These are phyloP conservation scores for Scheffersomyces amazonensis DNA, from an alignment of 805 yeast species.

Conservation along the genomic window DNA sequence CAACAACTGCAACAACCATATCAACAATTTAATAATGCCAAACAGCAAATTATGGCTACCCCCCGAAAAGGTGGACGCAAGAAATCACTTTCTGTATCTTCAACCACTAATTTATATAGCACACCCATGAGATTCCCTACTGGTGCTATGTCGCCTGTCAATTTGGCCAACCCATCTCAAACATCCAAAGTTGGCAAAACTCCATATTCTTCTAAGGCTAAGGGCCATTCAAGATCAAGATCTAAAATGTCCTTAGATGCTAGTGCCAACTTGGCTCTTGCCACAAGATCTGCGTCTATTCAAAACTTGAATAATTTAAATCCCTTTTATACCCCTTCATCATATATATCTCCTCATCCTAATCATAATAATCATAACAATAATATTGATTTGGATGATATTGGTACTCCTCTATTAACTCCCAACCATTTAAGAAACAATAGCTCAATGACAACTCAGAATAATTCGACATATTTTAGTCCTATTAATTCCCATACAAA, in stretches of 20 bases:
- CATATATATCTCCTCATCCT: slow-evolving; percentile 23
- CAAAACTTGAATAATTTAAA: slow-evolving; percentile 20
- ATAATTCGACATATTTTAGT: slow-evolving; percentile 10
- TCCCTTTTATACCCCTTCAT: slow-evolving; percentile 29
- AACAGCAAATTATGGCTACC: slow-evolving; percentile 20
- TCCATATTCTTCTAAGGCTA: slow-evolving; percentile 24
- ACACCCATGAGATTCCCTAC: slow-evolving; percentile 31
- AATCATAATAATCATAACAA: slow-evolving; percentile 16
- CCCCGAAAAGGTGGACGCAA: slow-evolving; percentile 33
- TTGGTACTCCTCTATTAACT: slow-evolving; percentile 21
- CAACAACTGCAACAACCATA: slow-evolving; percentile 4
- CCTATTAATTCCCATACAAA: slow-evolving; percentile 7
- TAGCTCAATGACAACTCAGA: not conserved
- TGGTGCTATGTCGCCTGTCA: slow-evolving; percentile 18
- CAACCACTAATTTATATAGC: slow-evolving; percentile 18
- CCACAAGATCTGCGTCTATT: slow-evolving; percentile 5
- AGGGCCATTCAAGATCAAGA: slow-evolving; percentile 39
- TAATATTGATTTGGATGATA: slow-evolving; percentile 14
- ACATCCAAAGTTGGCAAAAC: slow-evolving; percentile 31
- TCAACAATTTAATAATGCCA: slow-evolving; percentile 3
- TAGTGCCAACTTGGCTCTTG: slow-evolving; percentile 7
- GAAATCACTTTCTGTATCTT: slow-evolving; percentile 31
- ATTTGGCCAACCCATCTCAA: slow-evolving; percentile 11
- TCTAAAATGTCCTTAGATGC: slow-evolving; percentile 40
- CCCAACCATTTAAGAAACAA: slow-evolving; percentile 7